phyloP scores from a whole-genome alignment of 1,284 basidiomycete genomes.

The Leccinum solheimii region DNA sequence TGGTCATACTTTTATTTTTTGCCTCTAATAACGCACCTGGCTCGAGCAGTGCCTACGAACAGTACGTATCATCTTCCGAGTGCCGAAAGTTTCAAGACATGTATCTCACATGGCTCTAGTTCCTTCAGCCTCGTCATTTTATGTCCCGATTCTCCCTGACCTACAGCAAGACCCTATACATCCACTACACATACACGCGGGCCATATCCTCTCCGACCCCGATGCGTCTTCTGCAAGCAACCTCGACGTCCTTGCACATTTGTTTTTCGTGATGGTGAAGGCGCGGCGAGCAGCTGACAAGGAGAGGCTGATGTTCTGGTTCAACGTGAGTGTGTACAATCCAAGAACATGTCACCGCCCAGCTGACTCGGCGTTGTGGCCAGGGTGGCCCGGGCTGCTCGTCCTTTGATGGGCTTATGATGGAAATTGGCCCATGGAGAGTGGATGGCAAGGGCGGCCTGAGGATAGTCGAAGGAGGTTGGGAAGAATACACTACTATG shows the following conservation, averaged over 20 bases:
- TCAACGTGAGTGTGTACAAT: slow-evolving; percentile 66
- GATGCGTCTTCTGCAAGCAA: slow-evolving; percentile 47
- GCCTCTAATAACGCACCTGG: slow-evolving; percentile 13
- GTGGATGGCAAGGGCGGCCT: slow-evolving; percentile 81
- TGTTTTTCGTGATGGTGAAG: slow-evolving; percentile 91
- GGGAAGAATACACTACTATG: slow-evolving; percentile 99
- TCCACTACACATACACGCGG: slow-evolving; percentile 79
- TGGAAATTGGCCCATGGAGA: slow-evolving; percentile 95
- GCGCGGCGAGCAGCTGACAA: slow-evolving; percentile 86
- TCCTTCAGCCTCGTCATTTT: slow-evolving; percentile 83
- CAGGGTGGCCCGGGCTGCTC: slow-evolving; percentile 96
- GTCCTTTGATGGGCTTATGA: slow-evolving; percentile 95
- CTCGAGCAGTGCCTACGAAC: slow-evolving; percentile 47
- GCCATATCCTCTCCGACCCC: slow-evolving; percentile 81
- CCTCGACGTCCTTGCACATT: slow-evolving; percentile 69
- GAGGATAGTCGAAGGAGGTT: slow-evolving; percentile 82
- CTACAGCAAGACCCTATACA: slow-evolving; percentile 68
- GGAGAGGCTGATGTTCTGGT: slow-evolving; percentile 93
- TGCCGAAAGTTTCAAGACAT: background rate
- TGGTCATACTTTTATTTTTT: slow-evolving; percentile 22
- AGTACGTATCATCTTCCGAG: slow-evolving; percentile 33
- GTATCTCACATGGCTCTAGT: slow-evolving; percentile 39
- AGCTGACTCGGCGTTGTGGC: background rate
- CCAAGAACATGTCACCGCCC: background rate
- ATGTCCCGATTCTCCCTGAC: slow-evolving; percentile 75